Base-by-base conservation (phyloP, 306 rosid species). In the Quercus wislizeni region DNA sequence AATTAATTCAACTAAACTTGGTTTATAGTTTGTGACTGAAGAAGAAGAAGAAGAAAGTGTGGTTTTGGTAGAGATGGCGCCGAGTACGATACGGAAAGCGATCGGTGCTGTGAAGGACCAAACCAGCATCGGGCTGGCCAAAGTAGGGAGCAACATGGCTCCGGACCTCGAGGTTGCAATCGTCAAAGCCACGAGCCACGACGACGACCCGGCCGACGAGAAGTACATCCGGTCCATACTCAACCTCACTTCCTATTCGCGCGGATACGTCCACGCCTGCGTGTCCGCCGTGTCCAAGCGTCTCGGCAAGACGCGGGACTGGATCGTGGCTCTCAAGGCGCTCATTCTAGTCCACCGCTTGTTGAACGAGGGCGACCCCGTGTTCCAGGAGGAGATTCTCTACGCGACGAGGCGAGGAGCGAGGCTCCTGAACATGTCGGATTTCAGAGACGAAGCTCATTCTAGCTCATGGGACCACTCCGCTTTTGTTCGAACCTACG, bases 401-500 rank as follows among this genome's bases (percentile, higher is more conserved):
- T 91, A 90, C 78, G 94, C 98, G 11, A 95, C 99, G 1, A 83
- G 99, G 10, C 87, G 97, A 31, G 99, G 99, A 6, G 83, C 99
- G 1, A 85, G 97, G 91, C 97, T 95, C 10, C 86, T 95, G 51
- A 95, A 95, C 72, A 84, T 95, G 85, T 86, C 97, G 1, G 98
- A 95, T 70, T 95, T 92, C 82, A 91, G 91, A 71, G 99, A 95
- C 51, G 99, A 95, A 83, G 99, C 98, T 71, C 99, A 95, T 85
- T 91, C 99, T 3, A 91, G 88, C 87, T 93, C 99, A 1, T 95
- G 99, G 99, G 99, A 95, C 77, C 96, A 91, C 83, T 93, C 99
- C 0, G 94, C 98, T 62, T 95, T 91, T 11, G 96, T 95, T 1
- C 83, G 98, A 82, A 91, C 99, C 20, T 95, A 89, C 58, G 94